These are phyloP conservation scores for Astragalus membranaceus DNA, from an alignment of 306 rosid species.

Conservation along the genomic window DNA sequence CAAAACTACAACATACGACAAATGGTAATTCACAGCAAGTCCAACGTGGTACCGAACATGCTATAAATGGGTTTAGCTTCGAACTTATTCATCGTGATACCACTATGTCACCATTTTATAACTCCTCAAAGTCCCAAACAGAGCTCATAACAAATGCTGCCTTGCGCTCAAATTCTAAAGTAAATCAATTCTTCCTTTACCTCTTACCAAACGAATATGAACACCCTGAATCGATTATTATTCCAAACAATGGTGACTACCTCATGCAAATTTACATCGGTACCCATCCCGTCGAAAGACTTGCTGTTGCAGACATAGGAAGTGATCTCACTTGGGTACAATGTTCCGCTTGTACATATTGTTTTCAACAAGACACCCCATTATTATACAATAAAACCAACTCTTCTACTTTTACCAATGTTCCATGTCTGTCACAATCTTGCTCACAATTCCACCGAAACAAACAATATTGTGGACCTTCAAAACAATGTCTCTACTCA, in stretches of 20 bases:
- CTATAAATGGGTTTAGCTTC: too few species aligned
- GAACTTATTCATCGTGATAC: too few species aligned
- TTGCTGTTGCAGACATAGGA: too few species aligned
- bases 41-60: too few species aligned
- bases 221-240: too few species aligned
- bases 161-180: neutral
- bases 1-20: too few species aligned
- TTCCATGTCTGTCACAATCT: too few species aligned
- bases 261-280: conserved; percentile 12
- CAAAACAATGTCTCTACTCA: neutral
- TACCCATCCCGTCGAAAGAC: neutral
- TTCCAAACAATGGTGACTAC: neutral
- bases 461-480: neutral
- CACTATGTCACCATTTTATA: conserved; percentile 17
- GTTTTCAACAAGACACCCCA: neutral
- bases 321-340: too few species aligned
- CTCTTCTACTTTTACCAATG: neutral
- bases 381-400: neutral
- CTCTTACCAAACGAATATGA: neutral
- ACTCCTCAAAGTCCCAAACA: neutral
- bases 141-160: neutral
- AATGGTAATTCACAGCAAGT: too few species aligned
- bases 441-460: fast-evolving
- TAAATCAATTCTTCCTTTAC: neutral
- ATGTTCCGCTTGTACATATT: too few species aligned